A percentile compares a stretch with the other conserved stretches of the same genome.
Conservation (phyloP, 768 basidiomycete genomes). For the Suillus spraguei region DNA sequence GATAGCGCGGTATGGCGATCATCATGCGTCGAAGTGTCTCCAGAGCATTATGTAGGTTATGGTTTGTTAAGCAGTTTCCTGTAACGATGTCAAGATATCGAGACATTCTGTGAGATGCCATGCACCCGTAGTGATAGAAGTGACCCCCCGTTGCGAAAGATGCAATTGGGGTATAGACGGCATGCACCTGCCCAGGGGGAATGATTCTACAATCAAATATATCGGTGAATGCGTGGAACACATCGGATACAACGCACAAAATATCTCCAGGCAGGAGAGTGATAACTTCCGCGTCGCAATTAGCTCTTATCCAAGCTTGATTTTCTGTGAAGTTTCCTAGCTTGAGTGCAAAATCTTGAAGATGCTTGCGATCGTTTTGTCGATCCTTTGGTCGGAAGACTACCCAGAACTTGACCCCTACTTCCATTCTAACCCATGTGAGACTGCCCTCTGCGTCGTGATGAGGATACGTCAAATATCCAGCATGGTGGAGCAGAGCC, state of each 20-base stretch:
- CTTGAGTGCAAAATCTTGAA: neutral
- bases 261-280: neutral
- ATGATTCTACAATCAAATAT: conserved; percentile 10
- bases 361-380: neutral
- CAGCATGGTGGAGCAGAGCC: conserved; percentile 14
- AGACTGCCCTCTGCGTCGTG: conserved; percentile 11
- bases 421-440: neutral
- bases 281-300: neutral
- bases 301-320: neutral
- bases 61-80: conserved; percentile 7
- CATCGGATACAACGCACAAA: too few relatives aligned
- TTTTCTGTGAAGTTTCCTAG: neutral
- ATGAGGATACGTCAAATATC: conserved; percentile 15
- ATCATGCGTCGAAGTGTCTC: conserved; percentile 9
- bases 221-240: too few relatives aligned
- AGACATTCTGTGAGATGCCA: conserved; percentile 15
- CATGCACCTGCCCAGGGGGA: conserved; percentile 10
- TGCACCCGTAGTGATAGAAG: conserved; percentile 12
- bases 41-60: neutral
- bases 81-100: neutral
- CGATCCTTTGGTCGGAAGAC: neutral
- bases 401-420: neutral
- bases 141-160: conserved; percentile 8
- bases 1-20: neutral
- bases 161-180: conserved; percentile 10